Evolutionary conservation across 176 grass and related monocot species (phyloP), one percentile per base, ranked within the genome.

Genomic region (Oryza meridionalis): DNA sequence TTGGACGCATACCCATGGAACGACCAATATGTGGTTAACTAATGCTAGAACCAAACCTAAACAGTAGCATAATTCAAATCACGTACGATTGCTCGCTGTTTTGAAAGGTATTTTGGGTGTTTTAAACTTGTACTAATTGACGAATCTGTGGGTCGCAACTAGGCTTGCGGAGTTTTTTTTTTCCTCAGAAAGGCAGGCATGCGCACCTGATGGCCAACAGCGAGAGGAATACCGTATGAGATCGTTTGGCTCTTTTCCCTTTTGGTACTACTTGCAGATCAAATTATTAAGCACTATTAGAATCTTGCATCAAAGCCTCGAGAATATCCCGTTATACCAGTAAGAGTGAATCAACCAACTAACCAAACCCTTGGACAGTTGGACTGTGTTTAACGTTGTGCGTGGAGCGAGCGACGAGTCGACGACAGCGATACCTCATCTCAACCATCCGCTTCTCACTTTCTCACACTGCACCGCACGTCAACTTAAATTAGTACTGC

Each of bases 141-240:
- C 19, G 19, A 51, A 75, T 75, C 27, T 49, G 42, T 66, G 26
- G 70, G 59, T 19, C 27, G 16, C 33, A 83, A 35, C 26, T 37
- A 4, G 58, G 21, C 19, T 24, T 10, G 7, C 11, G 58, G 21
- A 62, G 58, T 1, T 24, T 24, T 62, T 24, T 11, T 24, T 62
- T 14, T 58, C 53, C 58, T 62, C 21, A 2, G 0, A 62, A 62
- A 62, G 58, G 58, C 1, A 62, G 21, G 9, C 58, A 11, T 49
- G 81, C 26, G 29, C 62, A 67, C 61, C 81, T 76, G 81, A 84
- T 75, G 6, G 49, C 81, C 71, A 37, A 66, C 70, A 74, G 17
- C 71, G 47, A 65, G 3, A 12, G 58, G 40, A 66, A 67, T 45
- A 59, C 70, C 11, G 58, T 22, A 10, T 24, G 58, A 6, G 9